Conservation (phyloP, 1,284 basidiomycete species). For the Ceratobasidium papillatum region DNA sequence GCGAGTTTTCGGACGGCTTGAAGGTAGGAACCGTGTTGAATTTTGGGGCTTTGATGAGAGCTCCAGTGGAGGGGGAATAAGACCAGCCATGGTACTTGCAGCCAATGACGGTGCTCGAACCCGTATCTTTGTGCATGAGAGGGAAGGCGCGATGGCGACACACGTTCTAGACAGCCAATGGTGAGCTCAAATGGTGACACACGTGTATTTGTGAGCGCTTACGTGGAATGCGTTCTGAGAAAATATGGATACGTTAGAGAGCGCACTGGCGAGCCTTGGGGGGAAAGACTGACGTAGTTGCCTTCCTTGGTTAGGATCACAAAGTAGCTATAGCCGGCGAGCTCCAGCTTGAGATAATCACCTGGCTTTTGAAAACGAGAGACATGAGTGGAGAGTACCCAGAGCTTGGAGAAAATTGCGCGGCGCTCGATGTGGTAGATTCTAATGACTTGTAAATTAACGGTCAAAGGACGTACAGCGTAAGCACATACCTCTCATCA, state of each 20-base stretch:
- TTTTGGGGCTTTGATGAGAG: conserved; percentile 48
- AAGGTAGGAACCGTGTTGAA: conserved; percentile 48
- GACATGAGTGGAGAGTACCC: conserved; percentile 46
- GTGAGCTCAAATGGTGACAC: background rate
- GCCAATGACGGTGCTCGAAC: conserved; percentile 46
- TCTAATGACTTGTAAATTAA: background rate
- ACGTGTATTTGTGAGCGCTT: background rate
- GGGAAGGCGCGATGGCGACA: conserved; percentile 49
- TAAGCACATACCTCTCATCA: conserved; percentile 16
- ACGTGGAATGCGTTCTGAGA: conserved; percentile 41
- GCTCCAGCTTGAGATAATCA: conserved; percentile 46
- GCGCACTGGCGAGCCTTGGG: background rate
- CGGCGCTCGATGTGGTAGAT: conserved; percentile 48
- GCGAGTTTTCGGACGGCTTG: conserved; percentile 47
- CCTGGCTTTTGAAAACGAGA: conserved; percentile 47
- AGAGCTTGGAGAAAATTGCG: conserved; percentile 49
- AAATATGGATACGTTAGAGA: background rate
- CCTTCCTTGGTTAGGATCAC: conserved; percentile 43
- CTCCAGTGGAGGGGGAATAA: conserved; percentile 46
- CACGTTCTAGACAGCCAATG: conserved; percentile 43
- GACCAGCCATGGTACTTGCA: conserved; percentile 50
- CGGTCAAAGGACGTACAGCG: background rate
- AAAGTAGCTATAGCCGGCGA: conserved; percentile 45
- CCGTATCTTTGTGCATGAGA: conserved; percentile 46
- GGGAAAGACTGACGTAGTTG: conserved; percentile 44